Evolutionary conservation across 1,284 basidiomycete genomes (phyloP).

Genomic region (Bondarzewia mesenterica): DNA sequence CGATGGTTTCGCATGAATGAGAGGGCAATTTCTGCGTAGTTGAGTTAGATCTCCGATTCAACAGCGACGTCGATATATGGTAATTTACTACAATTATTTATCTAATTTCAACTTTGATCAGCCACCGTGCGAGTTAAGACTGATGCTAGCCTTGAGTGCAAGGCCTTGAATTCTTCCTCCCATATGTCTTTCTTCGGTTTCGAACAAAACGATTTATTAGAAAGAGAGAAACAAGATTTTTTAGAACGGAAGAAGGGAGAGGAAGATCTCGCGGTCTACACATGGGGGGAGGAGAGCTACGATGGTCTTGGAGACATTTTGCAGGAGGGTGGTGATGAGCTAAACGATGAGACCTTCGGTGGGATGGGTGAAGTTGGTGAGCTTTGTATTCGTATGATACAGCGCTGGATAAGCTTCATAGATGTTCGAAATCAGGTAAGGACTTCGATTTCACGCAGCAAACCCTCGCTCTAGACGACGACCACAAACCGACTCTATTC

Average conservation of each 20-base stretch:
- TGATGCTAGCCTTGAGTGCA: neutral
- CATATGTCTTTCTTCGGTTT: constrained; percentile 78
- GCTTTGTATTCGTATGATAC: constrained; percentile 19
- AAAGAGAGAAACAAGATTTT: constrained; percentile 51
- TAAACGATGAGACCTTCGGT: constrained; percentile 97
- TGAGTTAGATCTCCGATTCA: too few species aligned
- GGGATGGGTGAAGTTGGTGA: constrained; percentile 58
- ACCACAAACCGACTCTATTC: constrained; percentile 4
- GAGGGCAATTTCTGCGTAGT: too few species aligned
- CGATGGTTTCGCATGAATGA: too few species aligned
- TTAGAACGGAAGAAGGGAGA: constrained; percentile 43
- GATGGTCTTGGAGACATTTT: constrained; percentile 86
- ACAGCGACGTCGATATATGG: too few species aligned
- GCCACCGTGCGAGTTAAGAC: neutral
- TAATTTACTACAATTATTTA: too few species aligned
- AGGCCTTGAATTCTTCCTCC: neutral
- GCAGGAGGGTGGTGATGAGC: constrained; percentile 82
- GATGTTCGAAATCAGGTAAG: constrained; percentile 48
- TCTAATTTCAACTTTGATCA: too few species aligned
- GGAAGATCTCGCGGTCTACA: constrained; percentile 80
- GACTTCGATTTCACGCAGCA: constrained; percentile 84
- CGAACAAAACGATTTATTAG: constrained; percentile 49
- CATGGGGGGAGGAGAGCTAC: constrained; percentile 85
- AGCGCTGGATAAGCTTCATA: neutral
- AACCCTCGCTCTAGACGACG: constrained; percentile 27